Evolutionary conservation across 345 rosid genomes (phyloP).

Genomic region (Schrenkiella parvula): DNA sequence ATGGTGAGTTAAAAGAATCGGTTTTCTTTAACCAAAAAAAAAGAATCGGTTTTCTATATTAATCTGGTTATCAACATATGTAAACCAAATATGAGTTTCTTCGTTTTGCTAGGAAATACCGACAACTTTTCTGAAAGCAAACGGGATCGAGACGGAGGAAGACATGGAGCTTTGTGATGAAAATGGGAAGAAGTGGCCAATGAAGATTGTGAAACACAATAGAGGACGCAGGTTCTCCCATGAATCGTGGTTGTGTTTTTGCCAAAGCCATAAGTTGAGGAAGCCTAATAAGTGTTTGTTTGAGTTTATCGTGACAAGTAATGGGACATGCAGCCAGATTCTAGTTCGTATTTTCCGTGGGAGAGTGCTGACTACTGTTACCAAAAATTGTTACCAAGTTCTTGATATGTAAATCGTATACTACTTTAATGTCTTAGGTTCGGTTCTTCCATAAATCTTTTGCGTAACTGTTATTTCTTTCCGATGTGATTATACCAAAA

Average conservation of each 20-base stretch:
- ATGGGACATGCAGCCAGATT: constrained; percentile 24
- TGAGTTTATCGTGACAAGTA: constrained; percentile 22
- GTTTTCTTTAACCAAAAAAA: no score
- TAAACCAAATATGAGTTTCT: not conserved
- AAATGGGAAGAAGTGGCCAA: constrained; percentile 27
- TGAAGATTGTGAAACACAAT: not conserved
- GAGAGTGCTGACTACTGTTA: not conserved
- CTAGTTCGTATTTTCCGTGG: constrained; percentile 12
- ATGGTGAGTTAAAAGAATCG: constrained; percentile 7
- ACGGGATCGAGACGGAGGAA: constrained; percentile 19
- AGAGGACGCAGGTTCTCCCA: not conserved
- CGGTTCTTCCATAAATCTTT: not conserved
- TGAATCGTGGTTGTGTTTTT: constrained; percentile 5
- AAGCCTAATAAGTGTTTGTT: constrained; percentile 1
- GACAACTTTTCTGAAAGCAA: constrained; percentile 7
- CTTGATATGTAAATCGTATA: constrained; percentile 5
- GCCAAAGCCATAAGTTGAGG: not conserved
- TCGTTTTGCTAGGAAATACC: constrained; percentile 29
- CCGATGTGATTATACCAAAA: no score
- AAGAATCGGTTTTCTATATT: not conserved
- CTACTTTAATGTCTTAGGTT: not conserved
- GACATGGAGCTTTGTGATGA: constrained; percentile 27
- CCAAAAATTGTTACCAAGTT: constrained; percentile 10
- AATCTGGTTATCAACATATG: not conserved
- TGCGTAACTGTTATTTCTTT: not conserved